Conservation (phyloP, 1,139 yeast genomes). For the Yamadazyma buinensis region DNA sequence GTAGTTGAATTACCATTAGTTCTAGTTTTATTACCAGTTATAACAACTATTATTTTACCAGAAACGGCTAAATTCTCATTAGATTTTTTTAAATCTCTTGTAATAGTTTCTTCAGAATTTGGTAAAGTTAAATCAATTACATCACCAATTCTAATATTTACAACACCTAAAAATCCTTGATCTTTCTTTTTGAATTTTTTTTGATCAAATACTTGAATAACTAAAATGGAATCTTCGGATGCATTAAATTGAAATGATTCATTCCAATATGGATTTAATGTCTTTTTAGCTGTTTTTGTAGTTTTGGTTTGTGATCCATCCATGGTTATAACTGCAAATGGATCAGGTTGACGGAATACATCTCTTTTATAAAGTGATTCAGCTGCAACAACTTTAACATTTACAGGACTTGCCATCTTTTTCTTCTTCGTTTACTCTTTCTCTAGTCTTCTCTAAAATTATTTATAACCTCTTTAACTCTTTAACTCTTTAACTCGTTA, state of each 20-base stretch:
- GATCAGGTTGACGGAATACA: conserved; percentile 93
- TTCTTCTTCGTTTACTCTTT: too few relatives aligned
- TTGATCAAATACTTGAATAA: conserved; percentile 94
- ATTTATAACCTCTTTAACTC: too few relatives aligned
- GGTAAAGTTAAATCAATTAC: conserved; percentile 67
- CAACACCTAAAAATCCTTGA: conserved; percentile 97
- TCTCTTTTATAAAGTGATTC: conserved; percentile 95
- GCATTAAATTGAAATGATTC: conserved; percentile 80
- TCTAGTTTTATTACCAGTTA: conserved; percentile 39
- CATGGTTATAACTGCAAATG: conserved; percentile 94
- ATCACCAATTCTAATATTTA: conserved; percentile 86
- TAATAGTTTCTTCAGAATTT: conserved; percentile 76
- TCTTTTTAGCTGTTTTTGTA: conserved; percentile 89
- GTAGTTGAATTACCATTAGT: background rate
- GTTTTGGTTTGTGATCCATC: conserved; percentile 97
- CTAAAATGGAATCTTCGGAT: conserved; percentile 79
- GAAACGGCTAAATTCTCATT: conserved; percentile 89
- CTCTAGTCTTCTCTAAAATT: too few relatives aligned
- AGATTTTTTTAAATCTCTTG: conserved; percentile 87
- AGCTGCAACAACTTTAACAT: conserved; percentile 88
- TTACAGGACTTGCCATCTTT: conserved; percentile 34
- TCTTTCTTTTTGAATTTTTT: conserved; percentile 97
- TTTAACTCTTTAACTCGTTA: too few relatives aligned
- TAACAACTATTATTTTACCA: conserved; percentile 82
- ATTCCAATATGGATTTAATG: conserved; percentile 97